These are phyloP conservation scores for Arabidopsis suecica DNA, from an alignment of 345 rosid genomes.

Conservation along the genomic window DNA sequence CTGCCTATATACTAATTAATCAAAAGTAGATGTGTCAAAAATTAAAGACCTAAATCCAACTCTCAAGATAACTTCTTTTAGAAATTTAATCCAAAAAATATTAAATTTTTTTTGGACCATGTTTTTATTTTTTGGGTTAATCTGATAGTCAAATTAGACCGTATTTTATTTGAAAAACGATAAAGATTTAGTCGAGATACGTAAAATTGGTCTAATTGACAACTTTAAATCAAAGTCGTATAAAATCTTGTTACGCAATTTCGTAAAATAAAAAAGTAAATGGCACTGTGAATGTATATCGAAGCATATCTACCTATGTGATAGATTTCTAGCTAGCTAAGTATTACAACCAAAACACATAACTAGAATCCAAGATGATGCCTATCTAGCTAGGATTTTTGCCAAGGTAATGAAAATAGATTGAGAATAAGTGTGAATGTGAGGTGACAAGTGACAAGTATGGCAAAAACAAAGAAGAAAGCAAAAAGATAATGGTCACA, in stretches of 20 bases:
- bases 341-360: constrained; percentile 15
- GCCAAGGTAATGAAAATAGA: constrained; percentile 25
- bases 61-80: no score
- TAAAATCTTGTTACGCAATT: constrained; percentile 23
- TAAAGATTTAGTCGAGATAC: not conserved
- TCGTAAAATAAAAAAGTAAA: not conserved
- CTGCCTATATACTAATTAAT: not conserved
- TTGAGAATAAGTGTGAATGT: constrained; percentile 19
- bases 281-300: constrained; percentile 1
- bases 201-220: not conserved
- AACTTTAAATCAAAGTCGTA: constrained; percentile 28
- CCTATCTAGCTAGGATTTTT: constrained; percentile 27
- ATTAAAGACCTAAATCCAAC: not conserved
- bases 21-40: not conserved
- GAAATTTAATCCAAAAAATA: no score
- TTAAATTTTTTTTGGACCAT: no score
- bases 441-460: constrained; percentile 43
- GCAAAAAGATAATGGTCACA: constrained; percentile 38
- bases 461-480: constrained; percentile 37
- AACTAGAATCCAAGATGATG: constrained; percentile 25
- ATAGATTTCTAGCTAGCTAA: constrained; percentile 32
- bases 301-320: constrained; percentile 41
- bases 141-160: not conserved
- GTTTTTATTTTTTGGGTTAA: not conserved
- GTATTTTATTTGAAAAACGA: not conserved